Percentiles rank a stretch among this genome's conserved stretches.
Evolutionary conservation across 2,329 filamentous ascomycete species (phyloP).

Genomic region (Trichoderma cornu-damae): DNA sequence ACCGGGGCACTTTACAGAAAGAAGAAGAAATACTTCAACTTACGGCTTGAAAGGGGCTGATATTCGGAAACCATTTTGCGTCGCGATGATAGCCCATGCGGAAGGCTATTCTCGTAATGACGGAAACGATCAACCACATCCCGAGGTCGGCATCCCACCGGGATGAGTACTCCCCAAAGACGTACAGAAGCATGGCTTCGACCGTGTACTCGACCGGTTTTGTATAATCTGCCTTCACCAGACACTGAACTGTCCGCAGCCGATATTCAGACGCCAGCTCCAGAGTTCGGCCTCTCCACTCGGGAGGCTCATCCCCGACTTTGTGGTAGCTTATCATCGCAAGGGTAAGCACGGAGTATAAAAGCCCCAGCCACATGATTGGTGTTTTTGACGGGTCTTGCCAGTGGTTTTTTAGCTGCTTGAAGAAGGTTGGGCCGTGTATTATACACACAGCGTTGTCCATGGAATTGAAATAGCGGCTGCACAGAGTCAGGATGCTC

Average conservation of each 20-base stretch:
- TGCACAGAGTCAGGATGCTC: constrained; percentile 77
- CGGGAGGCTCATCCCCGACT: constrained; percentile 72
- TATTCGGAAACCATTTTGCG: constrained; percentile 64
- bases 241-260: constrained; percentile 69
- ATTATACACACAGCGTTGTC: constrained; percentile 68
- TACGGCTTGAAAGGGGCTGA: constrained; percentile 68
- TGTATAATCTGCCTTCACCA: constrained; percentile 71
- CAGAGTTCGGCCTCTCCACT: constrained; percentile 63
- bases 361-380: constrained; percentile 71
- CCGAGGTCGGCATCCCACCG: constrained; percentile 69
- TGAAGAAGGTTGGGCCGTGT: constrained; percentile 79
- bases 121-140: constrained; percentile 53
- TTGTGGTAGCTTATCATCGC: constrained; percentile 75
- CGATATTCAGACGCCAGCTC: constrained; percentile 62
- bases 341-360: constrained; percentile 71
- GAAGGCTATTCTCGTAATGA: constrained; percentile 54
- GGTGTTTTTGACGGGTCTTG: constrained; percentile 65
- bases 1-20: not conserved
- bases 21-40: constrained; percentile 26
- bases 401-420: constrained; percentile 63
- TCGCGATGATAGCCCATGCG: constrained; percentile 77
- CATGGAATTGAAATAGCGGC: constrained; percentile 83
- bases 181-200: constrained; percentile 71
- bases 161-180: constrained; percentile 69
- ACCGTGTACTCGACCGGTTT: constrained; percentile 68